phyloP scores from a whole-genome alignment of 1,284 basidiomycete species.

The Amylostereum areolatum region DNA sequence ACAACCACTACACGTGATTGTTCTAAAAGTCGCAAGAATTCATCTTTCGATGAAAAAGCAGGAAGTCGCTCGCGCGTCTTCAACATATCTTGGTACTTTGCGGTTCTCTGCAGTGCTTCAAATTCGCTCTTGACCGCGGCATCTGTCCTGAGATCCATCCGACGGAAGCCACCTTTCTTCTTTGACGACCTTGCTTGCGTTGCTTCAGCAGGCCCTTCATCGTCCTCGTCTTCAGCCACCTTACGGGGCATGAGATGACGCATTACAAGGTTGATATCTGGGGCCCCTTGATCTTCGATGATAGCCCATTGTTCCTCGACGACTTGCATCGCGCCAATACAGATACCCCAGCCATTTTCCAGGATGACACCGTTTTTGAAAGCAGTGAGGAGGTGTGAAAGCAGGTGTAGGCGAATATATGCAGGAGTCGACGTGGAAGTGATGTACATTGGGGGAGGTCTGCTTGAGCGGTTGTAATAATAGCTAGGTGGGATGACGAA shows the following conservation, averaged over 20 bases:
- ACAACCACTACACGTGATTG: constrained; percentile 72
- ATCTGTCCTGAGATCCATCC: constrained; percentile 40
- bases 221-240: neutral
- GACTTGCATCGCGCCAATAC: constrained; percentile 70
- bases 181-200: neutral
- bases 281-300: constrained; percentile 65
- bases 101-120: constrained; percentile 35
- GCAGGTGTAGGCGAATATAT: constrained; percentile 82
- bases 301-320: constrained; percentile 67
- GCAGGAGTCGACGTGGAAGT: constrained; percentile 68
- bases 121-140: constrained; percentile 53
- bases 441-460: constrained; percentile 71
- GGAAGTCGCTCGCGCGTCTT: constrained; percentile 62
- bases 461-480: constrained; percentile 47
- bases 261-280: constrained; percentile 64
- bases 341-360: constrained; percentile 65
- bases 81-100: constrained; percentile 56
- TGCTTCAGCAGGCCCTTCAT: constrained; percentile 7
- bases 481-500: constrained; percentile 53
- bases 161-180: constrained; percentile 13
- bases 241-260: constrained; percentile 48
- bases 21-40: constrained; percentile 59
- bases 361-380: constrained; percentile 52
- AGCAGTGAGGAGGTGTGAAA: constrained; percentile 55
- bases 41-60: constrained; percentile 61